Base-by-base conservation (phyloP, 495 filamentous ascomycete genomes). In the Aspergillus panamensis region DNA sequence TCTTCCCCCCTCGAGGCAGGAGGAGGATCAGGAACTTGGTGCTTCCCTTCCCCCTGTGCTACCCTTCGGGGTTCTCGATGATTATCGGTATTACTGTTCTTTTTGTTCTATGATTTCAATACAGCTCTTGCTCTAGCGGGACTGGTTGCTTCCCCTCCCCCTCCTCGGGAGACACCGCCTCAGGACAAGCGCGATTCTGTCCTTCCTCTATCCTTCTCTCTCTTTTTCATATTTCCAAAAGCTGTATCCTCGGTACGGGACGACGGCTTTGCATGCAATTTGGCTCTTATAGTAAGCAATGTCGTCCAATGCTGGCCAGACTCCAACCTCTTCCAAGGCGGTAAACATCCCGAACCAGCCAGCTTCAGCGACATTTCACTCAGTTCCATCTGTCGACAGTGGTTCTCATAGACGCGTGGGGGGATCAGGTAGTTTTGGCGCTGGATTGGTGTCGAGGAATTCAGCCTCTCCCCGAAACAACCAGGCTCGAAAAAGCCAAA, bases 401-500 rank as follows among this genome's bases (percentile, higher is more conserved):
- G 81, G 89, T 37, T 77, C 78, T 35, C 85, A 87, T 66, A 76
- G 84, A 66, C 82, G 87, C 56, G 69, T 72, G 48, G 85, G 86
- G 51, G 81, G 81, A 48, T 85, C 84, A 32, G 83, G 87, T 53
- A 85, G 80, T 62, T 81, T 81, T 66, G 82, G 86, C 39, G 77
- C 84, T 51, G 84, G 83, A 44, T 74, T 84, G 14, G 79, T 76
- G 13, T 78, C 85, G 44, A 80, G 83, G 37, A 69, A 66, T 33
- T 67, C 78, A 7, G 73, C 76, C 17, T 71, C 81, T 31, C 69
- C 80, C 43, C 79, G 90, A 59, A 96, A 92, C 74, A 85, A 80
- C 54, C 93, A 97, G 76, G 73, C 73, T 21, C 73, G 80, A 51
- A 86, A 85, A 72, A 90, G 84, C 69, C 89, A 90, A 68, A 89